phyloP scores from a whole-genome alignment of 2,329 filamentous ascomycete genomes.

The Thermothelomyces thermophilus region DNA sequence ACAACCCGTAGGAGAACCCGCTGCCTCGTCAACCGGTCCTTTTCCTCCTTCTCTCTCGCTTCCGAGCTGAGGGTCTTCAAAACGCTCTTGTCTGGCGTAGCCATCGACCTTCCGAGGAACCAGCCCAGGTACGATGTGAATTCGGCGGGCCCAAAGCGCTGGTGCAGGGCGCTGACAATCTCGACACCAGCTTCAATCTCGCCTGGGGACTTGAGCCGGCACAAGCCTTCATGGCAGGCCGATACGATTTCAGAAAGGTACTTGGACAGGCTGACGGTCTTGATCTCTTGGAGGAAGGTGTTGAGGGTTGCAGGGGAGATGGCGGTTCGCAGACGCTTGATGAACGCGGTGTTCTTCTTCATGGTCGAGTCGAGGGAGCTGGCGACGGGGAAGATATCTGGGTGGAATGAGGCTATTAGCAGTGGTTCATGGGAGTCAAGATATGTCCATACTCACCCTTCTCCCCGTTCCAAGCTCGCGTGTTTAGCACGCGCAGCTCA shows the following conservation, averaged over 20 bases:
- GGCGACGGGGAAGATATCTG: slow-evolving; percentile 72
- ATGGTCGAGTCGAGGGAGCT: slow-evolving; percentile 85
- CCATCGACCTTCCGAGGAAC: slow-evolving; percentile 85
- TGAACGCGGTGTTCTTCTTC: slow-evolving; percentile 98
- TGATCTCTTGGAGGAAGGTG: slow-evolving; percentile 85
- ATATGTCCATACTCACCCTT: slow-evolving; percentile 51
- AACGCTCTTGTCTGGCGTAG: slow-evolving; percentile 77
- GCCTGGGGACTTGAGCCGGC: slow-evolving; percentile 82
- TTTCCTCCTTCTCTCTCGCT: slow-evolving; percentile 88
- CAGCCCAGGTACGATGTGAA: slow-evolving; percentile 90
- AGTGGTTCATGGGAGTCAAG: neutral
- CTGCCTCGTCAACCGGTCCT: slow-evolving; percentile 82
- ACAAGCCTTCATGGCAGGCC: slow-evolving; percentile 89
- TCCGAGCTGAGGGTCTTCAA: slow-evolving; percentile 75
- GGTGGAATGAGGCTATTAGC: neutral
- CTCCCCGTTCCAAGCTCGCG: slow-evolving; percentile 81
- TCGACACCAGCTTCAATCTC: slow-evolving; percentile 90
- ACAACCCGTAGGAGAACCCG: slow-evolving; percentile 81
- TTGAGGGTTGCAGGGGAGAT: slow-evolving; percentile 71
- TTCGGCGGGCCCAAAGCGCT: slow-evolving; percentile 82
- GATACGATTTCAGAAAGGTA: slow-evolving; percentile 97
- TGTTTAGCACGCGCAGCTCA: slow-evolving; percentile 84
- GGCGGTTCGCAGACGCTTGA: slow-evolving; percentile 88
- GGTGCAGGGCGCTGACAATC: slow-evolving; percentile 89
- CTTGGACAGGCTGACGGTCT: slow-evolving; percentile 84